Percentiles rank a stretch among this genome's conserved stretches.
phyloP scores from a whole-genome alignment of 2,329 filamentous ascomycete genomes.

The Rachicladosporium sp. region DNA sequence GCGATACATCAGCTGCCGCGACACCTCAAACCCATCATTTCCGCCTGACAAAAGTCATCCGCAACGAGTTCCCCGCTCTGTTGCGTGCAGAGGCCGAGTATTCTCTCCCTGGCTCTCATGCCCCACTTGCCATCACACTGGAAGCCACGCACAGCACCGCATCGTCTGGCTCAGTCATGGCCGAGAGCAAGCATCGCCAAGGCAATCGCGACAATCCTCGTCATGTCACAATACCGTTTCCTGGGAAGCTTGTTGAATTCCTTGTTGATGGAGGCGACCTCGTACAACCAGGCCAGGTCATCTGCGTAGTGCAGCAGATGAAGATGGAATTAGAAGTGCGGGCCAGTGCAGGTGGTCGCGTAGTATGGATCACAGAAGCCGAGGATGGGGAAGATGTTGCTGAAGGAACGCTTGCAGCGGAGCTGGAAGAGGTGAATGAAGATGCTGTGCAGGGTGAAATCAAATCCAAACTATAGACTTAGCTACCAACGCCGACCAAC shows the following conservation, averaged over 20 bases:
- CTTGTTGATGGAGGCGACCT: slow-evolving; percentile 41
- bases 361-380: slow-evolving; percentile 41
- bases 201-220: slow-evolving; percentile 37
- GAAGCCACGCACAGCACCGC: slow-evolving; percentile 30
- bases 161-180: slow-evolving; percentile 6
- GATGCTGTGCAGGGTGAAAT: slow-evolving; percentile 3
- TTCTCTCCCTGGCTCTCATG: slow-evolving; percentile 7
- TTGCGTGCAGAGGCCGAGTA: slow-evolving; percentile 35
- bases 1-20: not conserved
- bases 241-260: slow-evolving; percentile 48
- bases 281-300: slow-evolving; percentile 38
- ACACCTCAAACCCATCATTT: slow-evolving; percentile 35
- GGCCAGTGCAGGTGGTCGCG: slow-evolving; percentile 33
- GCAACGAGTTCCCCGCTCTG: slow-evolving; percentile 47
- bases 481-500: too few relatives aligned
- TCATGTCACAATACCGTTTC: slow-evolving; percentile 45
- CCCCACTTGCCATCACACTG: slow-evolving; percentile 19
- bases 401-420: slow-evolving; percentile 41
- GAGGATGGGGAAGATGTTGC: slow-evolving; percentile 45
- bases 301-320: slow-evolving; percentile 53
- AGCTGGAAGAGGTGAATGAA: slow-evolving; percentile 30
- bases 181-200: slow-evolving; percentile 30
- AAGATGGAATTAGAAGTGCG: slow-evolving; percentile 58
- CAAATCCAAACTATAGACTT: not conserved
- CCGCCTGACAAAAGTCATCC: slow-evolving; percentile 40